Percentiles rank a stretch among this genome's conserved stretches.
phyloP scores from a whole-genome alignment of 2,329 filamentous ascomycete species.

The Stachybotrys chartarum region DNA sequence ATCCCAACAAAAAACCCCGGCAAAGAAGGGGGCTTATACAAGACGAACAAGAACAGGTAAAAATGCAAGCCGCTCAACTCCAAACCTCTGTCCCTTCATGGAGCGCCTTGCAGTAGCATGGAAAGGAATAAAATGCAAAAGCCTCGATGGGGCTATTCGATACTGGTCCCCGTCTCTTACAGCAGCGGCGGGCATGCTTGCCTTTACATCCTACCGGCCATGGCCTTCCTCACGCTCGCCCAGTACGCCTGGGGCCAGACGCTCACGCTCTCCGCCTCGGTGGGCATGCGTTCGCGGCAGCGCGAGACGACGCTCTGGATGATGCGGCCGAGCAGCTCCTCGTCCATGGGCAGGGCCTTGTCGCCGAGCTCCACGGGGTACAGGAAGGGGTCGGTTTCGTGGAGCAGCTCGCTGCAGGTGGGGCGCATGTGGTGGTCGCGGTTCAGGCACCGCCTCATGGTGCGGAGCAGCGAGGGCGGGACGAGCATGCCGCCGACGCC shows the following conservation, averaged over 20 bases:
- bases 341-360: conserved; percentile 50
- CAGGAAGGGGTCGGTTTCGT: conserved; percentile 53
- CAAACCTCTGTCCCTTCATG: conserved; percentile 10
- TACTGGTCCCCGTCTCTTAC: conserved; percentile 2
- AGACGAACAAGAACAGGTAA: not conserved
- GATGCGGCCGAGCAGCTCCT: conserved; percentile 54
- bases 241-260: conserved; percentile 57
- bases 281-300: conserved; percentile 51
- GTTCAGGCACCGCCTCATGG: conserved; percentile 55
- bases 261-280: conserved; percentile 46
- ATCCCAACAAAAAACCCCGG: not conserved
- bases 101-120: no score
- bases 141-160: conserved; percentile 6
- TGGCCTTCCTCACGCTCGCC: conserved; percentile 48
- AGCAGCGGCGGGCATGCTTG: conserved; percentile 2
- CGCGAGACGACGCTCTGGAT: conserved; percentile 55
- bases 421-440: conserved; percentile 56
- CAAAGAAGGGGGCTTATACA: not conserved
- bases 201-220: conserved; percentile 22
- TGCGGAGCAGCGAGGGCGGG: conserved; percentile 51
- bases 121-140: conserved; percentile 9
- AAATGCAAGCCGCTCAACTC: conserved; percentile 14
- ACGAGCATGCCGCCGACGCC: conserved; percentile 60
- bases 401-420: conserved; percentile 55
- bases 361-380: conserved; percentile 52